Evolutionary conservation across 1,139 yeast species (phyloP).

Genomic region (Diutina mesorugosa): DNA sequence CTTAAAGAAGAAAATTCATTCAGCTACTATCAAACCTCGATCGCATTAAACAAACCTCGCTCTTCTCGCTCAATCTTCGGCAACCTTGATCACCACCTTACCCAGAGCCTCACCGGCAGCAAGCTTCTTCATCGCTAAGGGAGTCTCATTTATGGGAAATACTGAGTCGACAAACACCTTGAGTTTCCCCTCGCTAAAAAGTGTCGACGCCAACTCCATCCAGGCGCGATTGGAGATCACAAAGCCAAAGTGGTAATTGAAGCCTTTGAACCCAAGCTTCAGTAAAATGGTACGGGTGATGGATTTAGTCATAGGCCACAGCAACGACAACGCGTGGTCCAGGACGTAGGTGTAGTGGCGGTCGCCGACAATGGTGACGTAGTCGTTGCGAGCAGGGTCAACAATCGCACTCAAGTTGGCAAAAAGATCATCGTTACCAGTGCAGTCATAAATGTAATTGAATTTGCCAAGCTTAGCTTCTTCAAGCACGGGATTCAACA

Average conservation of each 20-base stretch:
- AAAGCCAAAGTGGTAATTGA: constrained; percentile 8
- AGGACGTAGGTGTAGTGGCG: constrained; percentile 15
- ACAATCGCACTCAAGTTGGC: constrained; percentile 16
- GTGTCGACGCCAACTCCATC: constrained; percentile 15
- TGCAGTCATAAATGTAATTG: constrained; percentile 23
- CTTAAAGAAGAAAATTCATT: too few relatives aligned
- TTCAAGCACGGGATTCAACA: constrained; percentile 7
- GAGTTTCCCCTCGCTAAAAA: constrained; percentile 29
- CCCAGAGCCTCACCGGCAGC: constrained; percentile 42
- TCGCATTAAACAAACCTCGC: too few relatives aligned
- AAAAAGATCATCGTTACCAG: constrained; percentile 16
- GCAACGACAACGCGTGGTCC: not conserved
- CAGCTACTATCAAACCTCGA: too few relatives aligned
- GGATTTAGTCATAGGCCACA: constrained; percentile 4
- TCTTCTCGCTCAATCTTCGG: not conserved
- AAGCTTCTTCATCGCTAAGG: constrained; percentile 36
- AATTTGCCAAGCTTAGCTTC: constrained; percentile 12
- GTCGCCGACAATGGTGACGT: constrained; percentile 37
- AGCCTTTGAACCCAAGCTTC: constrained; percentile 8
- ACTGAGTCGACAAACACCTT: constrained; percentile 40
- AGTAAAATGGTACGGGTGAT: constrained; percentile 5
- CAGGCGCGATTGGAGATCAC: constrained; percentile 8
- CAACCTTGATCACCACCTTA: constrained; percentile 31
- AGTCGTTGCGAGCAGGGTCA: constrained; percentile 21
- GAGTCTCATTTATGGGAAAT: constrained; percentile 32